Evolutionary conservation across 805 yeast genomes (phyloP).

Genomic region (Vanderwaltozyma tropicalis): DNA sequence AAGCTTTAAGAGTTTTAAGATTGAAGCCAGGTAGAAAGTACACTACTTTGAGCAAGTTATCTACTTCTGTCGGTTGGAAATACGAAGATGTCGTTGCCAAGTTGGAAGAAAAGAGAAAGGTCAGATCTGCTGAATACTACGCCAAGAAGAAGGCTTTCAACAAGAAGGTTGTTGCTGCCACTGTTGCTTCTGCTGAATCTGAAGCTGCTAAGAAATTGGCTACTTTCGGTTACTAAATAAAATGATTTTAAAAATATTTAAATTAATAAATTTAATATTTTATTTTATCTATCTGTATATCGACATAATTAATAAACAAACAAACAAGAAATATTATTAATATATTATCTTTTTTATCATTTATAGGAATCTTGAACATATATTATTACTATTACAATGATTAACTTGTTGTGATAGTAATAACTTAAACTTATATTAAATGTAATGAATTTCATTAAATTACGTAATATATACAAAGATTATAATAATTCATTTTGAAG

Average conservation of each 20-base stretch:
- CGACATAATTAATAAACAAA: conserved; percentile 4
- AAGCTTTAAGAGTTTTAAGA: conserved; percentile 97
- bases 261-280: conserved; percentile 1
- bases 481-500: not conserved
- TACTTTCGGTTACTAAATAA: conserved; percentile 86
- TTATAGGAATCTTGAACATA: too few species aligned
- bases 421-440: too few species aligned
- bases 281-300: conserved; percentile 1
- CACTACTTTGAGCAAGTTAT: conserved; percentile 95
- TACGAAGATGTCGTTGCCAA: conserved; percentile 96
- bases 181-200: conserved; percentile 77
- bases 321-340: not conserved
- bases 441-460: too few species aligned
- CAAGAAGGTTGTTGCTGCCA: conserved; percentile 84
- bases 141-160: conserved; percentile 95
- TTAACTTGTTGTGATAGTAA: too few species aligned
- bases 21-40: conserved; percentile 99
- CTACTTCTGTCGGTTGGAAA: conserved; percentile 98
- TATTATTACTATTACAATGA: too few species aligned
- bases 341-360: too few species aligned
- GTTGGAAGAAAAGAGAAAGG: conserved; percentile 98
- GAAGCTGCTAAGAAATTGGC: conserved; percentile 91
- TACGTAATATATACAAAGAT: not conserved
- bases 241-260: conserved; percentile 4
- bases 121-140: conserved; percentile 97